Evolutionary conservation across 208 protist species (phyloP).

Genomic region (Trypanosoma brucei): DNA sequence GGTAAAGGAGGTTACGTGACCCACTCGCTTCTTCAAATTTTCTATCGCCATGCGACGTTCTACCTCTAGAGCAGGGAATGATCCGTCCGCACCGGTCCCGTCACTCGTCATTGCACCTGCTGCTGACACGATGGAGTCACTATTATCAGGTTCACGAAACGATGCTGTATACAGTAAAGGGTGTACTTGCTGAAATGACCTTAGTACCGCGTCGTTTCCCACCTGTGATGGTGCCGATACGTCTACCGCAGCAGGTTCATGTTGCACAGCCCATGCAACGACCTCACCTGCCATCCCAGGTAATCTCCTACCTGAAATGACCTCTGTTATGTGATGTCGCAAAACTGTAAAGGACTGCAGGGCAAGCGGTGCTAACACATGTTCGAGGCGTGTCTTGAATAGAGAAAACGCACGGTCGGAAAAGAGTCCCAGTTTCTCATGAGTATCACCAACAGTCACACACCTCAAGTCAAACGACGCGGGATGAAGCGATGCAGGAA

Average conservation of each 20-base stretch:
- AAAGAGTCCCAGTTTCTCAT: slow-evolving; percentile 36
- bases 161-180: slow-evolving; percentile 26
- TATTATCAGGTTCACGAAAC: slow-evolving; percentile 20
- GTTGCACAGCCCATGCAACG: slow-evolving; percentile 9
- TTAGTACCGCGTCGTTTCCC: slow-evolving; percentile 25
- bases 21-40: slow-evolving; percentile 43
- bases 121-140: not conserved
- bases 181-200: slow-evolving; percentile 11
- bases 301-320: not conserved
- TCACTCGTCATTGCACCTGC: not conserved
- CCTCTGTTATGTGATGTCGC: slow-evolving; percentile 5
- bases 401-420: slow-evolving; percentile 27
- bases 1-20: slow-evolving; percentile 42
- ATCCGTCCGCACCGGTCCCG: not conserved
- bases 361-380: not conserved
- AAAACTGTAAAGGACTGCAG: slow-evolving; percentile 5
- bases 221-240: slow-evolving; percentile 27
- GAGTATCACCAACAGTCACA: slow-evolving; percentile 33
- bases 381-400: slow-evolving; percentile 17
- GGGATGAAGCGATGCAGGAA: slow-evolving; percentile 22
- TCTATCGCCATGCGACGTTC: slow-evolving; percentile 11
- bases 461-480: slow-evolving; percentile 22
- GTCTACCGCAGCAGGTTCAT: slow-evolving; percentile 16
- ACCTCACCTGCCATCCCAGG: slow-evolving; percentile 9
- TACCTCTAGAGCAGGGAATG: not conserved